These are phyloP conservation scores for Paratinospora sagittata DNA, from an alignment of 164 flowering plant species.

Conservation along the genomic window DNA sequence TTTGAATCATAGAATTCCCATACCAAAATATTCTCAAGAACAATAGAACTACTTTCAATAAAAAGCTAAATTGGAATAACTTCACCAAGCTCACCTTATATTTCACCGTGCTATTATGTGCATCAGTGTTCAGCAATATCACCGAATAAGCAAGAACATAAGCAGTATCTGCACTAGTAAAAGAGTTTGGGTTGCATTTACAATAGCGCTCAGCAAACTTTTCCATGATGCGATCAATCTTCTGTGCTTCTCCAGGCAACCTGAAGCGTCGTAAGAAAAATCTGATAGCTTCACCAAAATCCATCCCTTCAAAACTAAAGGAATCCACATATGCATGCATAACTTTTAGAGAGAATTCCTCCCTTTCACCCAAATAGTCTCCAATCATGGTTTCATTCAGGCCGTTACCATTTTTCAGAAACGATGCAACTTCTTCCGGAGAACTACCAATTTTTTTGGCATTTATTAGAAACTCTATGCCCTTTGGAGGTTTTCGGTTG, in stretches of 20 bases:
- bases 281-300: conserved; percentile 92
- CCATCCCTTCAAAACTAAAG: conserved; percentile 71
- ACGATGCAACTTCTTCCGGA: conserved; percentile 79
- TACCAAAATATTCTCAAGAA: conserved; percentile 7
- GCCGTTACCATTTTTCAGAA: conserved; percentile 69
- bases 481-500: conserved; percentile 94
- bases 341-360: conserved; percentile 81
- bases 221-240: conserved; percentile 98
- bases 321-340: conserved; percentile 99
- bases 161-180: conserved; percentile 94
- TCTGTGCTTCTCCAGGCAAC: conserved; percentile 99
- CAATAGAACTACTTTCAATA: neutral
- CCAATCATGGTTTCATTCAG: conserved; percentile 84
- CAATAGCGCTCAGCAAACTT: conserved; percentile 99
- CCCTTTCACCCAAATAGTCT: conserved; percentile 97
- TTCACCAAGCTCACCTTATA: conserved; percentile 66
- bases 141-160: conserved; percentile 99
- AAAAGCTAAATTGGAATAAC: neutral
- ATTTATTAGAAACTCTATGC: conserved; percentile 81
- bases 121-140: conserved; percentile 98
- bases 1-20: neutral
- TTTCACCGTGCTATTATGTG: conserved; percentile 94
- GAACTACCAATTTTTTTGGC: conserved; percentile 73
- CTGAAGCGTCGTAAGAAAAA: conserved; percentile 88
- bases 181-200: conserved; percentile 89